Base-by-base conservation (phyloP, 2,329 filamentous ascomycete genomes). In the Thielaviopsis euricoi region DNA sequence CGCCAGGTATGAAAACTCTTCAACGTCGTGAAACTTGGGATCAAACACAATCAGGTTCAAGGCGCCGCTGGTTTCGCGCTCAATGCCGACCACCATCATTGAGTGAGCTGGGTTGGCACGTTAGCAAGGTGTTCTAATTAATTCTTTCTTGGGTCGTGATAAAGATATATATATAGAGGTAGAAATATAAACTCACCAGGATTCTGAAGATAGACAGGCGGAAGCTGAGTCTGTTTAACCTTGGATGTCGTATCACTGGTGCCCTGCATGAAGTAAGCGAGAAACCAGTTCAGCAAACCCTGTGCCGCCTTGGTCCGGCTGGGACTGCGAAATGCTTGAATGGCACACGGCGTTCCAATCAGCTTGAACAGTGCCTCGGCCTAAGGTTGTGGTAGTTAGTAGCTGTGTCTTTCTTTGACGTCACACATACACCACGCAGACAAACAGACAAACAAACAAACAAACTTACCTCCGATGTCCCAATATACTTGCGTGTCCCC, bases 401-500 rank as follows among this genome's bases (percentile, higher is more conserved):
- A 17, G 12, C 2, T 37, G 23, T 17, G 3, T 19, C 19, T 46
- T 29, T 23, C n/a, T n/a, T n/a, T n/a, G n/a, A n/a, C n/a, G n/a
- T n/a, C n/a, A n/a, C n/a, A n/a, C n/a, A n/a, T n/a, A n/a, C n/a
- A n/a, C n/a, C n/a, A n/a, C n/a, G n/a, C n/a, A n/a, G n/a, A n/a
- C n/a, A n/a, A n/a, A n/a, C n/a, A 53, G 21, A 1, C 9, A 46
- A 37, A 43, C 10, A 15, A 46, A 48, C 17, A n/a, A n/a, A 15
- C 21, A n/a, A n/a, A 29, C 67, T 63, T 73, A 87, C 87, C 75
- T 97, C 91, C 9, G 88, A 83, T 1, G 91, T 96, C 17, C 91
- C 91, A 64, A 97, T 97, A 66, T 93, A 97, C 69, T 96, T 97
- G 61, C 93, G 81, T 0, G 90, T 95, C n/a, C 84, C 84, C 62